Conservation (phyloP, 306 rosid genomes). For the Vigna unguiculata region DNA sequence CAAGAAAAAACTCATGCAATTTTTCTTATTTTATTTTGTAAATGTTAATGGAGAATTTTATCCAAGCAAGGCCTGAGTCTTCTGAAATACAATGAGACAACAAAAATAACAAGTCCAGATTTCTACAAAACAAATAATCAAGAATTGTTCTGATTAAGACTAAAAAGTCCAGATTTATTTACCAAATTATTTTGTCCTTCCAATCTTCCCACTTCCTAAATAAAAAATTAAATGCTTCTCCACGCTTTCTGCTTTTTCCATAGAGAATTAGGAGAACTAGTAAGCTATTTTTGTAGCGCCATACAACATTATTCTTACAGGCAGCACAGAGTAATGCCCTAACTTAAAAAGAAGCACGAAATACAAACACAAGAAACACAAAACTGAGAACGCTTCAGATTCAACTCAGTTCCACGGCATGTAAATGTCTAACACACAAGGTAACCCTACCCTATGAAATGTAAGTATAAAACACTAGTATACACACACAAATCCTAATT, state of each 20-base stretch:
- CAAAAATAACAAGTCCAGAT: not conserved
- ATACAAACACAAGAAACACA: not conserved
- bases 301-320: not conserved
- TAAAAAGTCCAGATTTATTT: too few relatives aligned
- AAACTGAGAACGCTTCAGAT: conserved; percentile 11
- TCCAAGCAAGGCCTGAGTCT: not conserved
- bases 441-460: not conserved
- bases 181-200: not conserved
- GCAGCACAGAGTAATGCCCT: conserved; percentile 15
- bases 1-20: not conserved
- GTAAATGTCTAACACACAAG: conserved; percentile 18
- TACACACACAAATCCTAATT: not conserved
- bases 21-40: too few relatives aligned
- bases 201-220: not conserved
- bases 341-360: conserved; percentile 21
- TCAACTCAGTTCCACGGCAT: conserved; percentile 28
- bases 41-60: too few relatives aligned
- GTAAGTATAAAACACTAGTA: not conserved
- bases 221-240: not conserved
- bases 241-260: not conserved
- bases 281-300: not conserved
- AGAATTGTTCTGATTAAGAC: not conserved
- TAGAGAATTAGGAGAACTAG: not conserved
- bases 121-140: conserved; percentile 5
- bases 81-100: not conserved